Evolutionary conservation across 768 basidiomycete species (phyloP).

Genomic region (Lentinula sp.): DNA sequence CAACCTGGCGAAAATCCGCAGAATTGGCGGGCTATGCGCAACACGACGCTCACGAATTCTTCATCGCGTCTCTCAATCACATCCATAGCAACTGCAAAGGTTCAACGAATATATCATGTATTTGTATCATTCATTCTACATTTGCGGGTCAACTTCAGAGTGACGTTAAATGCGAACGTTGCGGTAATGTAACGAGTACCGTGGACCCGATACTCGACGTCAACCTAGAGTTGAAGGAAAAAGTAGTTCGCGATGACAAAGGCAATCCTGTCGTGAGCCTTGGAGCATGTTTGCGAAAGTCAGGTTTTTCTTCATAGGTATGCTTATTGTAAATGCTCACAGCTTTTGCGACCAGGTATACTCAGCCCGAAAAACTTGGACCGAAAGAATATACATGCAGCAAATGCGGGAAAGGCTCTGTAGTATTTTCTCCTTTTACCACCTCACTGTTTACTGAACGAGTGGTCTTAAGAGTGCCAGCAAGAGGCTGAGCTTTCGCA

Average conservation of each 20-base stretch:
- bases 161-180: conserved; percentile 84
- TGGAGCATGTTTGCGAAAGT: conserved; percentile 67
- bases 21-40: conserved; percentile 91
- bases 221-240: conserved; percentile 70
- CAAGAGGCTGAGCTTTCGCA: conserved; percentile 79
- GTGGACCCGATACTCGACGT: conserved; percentile 89
- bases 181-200: conserved; percentile 71
- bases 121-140: conserved; percentile 86
- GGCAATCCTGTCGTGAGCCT: conserved; percentile 22
- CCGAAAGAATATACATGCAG: conserved; percentile 79
- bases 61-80: conserved; percentile 79
- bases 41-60: conserved; percentile 90
- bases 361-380: conserved; percentile 78
- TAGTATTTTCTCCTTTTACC: conserved; percentile 17
- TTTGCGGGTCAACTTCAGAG: conserved; percentile 86
- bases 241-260: background rate
- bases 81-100: conserved; percentile 77
- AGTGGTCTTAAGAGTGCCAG: conserved; percentile 53
- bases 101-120: conserved; percentile 73
- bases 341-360: conserved; percentile 48
- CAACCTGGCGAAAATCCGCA: conserved; percentile 75
- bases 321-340: background rate
- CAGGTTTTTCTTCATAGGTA: background rate
- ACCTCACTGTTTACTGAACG: conserved; percentile 3
- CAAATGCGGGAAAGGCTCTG: conserved; percentile 71